Conservation (phyloP, 2,329 filamentous ascomycete species). For the Aschersonia sp. region DNA sequence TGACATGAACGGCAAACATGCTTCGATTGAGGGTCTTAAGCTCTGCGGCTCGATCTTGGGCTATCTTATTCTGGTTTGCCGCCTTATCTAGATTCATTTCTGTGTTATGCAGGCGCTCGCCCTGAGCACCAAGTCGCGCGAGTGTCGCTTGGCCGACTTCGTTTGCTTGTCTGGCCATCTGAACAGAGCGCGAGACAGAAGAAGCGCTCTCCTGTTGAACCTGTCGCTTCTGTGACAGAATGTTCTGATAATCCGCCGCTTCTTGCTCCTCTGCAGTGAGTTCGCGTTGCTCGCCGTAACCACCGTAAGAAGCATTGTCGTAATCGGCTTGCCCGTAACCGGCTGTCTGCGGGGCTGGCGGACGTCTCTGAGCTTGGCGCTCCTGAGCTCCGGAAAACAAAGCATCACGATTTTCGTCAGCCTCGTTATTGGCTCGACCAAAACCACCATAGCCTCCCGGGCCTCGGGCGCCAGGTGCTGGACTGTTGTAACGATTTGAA, state of each 20-base stretch:
- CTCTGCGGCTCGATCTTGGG: slow-evolving; percentile 68
- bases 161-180: slow-evolving; percentile 28
- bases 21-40: slow-evolving; percentile 74
- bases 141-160: slow-evolving; percentile 55
- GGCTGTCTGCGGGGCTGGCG: slow-evolving; percentile 7
- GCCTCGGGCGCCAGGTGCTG: slow-evolving; percentile 22
- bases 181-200: slow-evolving; percentile 23
- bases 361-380: slow-evolving; percentile 27
- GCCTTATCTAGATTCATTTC: slow-evolving; percentile 74
- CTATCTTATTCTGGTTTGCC: slow-evolving; percentile 58
- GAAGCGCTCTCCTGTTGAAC: slow-evolving; percentile 60
- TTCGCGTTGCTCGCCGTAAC: slow-evolving; percentile 56
- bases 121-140: slow-evolving; percentile 61
- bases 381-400: slow-evolving; percentile 45
- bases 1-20: slow-evolving; percentile 79
- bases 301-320: slow-evolving; percentile 24
- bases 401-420: slow-evolving; percentile 43
- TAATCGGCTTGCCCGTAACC: slow-evolving; percentile 11
- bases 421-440: slow-evolving; percentile 27
- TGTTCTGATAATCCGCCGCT: slow-evolving; percentile 52
- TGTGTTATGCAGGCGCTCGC: slow-evolving; percentile 67
- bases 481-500: slow-evolving; percentile 27
- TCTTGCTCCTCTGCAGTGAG: slow-evolving; percentile 74
- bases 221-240: slow-evolving; percentile 39
- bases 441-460: slow-evolving; percentile 49